phyloP scores from a whole-genome alignment of 2,329 filamentous ascomycete genomes.

The Paracoccidioides lutzii region DNA sequence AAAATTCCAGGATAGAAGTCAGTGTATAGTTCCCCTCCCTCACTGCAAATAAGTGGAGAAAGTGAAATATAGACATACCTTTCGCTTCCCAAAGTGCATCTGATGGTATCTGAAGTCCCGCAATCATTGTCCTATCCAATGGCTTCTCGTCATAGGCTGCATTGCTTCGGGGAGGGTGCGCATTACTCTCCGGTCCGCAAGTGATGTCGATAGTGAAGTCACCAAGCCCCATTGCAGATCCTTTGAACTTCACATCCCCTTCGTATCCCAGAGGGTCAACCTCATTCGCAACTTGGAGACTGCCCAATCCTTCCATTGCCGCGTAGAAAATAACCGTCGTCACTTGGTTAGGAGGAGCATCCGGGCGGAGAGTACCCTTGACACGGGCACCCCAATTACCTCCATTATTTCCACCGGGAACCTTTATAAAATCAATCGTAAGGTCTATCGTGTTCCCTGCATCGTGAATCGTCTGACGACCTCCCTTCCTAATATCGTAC shows the following conservation, averaged over 20 bases:
- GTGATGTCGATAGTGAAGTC: conserved; percentile 70
- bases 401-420: conserved; percentile 70
- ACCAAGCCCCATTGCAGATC: conserved; percentile 58
- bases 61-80: conserved; percentile 28
- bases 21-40: not conserved
- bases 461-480: conserved; percentile 82
- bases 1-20: conserved; percentile 2
- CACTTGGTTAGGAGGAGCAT: conserved; percentile 53
- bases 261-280: conserved; percentile 41
- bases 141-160: conserved; percentile 55
- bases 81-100: conserved; percentile 77
- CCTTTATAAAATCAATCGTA: conserved; percentile 85
- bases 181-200: conserved; percentile 52
- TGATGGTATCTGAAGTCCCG: conserved; percentile 53
- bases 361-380: conserved; percentile 63
- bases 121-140: conserved; percentile 61
- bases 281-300: conserved; percentile 47
- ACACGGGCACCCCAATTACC: conserved; percentile 88
- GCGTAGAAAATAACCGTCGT: conserved; percentile 74
- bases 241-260: conserved; percentile 55
- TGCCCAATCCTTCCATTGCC: conserved; percentile 61
- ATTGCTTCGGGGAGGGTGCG: conserved; percentile 44
- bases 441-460: conserved; percentile 77
- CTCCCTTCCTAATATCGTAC: conserved; percentile 80
- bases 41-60: not conserved